Evolutionary conservation across 2,329 filamentous ascomycete genomes (phyloP).

Genomic region (Fusarium sp.): DNA sequence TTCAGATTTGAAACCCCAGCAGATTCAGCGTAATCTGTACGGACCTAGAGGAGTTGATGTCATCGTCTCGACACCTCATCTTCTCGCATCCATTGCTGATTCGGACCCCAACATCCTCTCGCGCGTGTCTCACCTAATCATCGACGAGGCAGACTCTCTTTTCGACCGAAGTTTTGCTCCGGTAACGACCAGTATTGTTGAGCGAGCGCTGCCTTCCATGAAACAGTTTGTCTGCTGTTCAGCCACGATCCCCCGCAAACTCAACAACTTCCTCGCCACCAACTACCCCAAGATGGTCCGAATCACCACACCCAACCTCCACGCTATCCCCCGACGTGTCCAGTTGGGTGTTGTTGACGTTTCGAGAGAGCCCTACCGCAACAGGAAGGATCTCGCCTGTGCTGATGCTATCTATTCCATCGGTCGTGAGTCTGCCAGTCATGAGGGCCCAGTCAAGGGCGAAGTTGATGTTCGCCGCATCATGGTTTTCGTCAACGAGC

Average conservation of each 20-base stretch:
- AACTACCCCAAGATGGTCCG: constrained; percentile 86
- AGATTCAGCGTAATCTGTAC: constrained; percentile 89
- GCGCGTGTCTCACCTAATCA: constrained; percentile 87
- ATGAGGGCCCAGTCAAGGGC: constrained; percentile 67
- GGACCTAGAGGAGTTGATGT: constrained; percentile 84
- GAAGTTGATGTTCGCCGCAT: constrained; percentile 81
- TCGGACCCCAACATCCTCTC: constrained; percentile 92
- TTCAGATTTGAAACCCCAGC: constrained; percentile 77
- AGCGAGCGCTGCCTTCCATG: constrained; percentile 82
- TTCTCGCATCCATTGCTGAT: constrained; percentile 88
- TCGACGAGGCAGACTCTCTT: constrained; percentile 96
- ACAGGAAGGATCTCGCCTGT: constrained; percentile 92
- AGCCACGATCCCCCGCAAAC: constrained; percentile 90
- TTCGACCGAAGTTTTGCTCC: constrained; percentile 93
- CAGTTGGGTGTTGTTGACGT: constrained; percentile 95
- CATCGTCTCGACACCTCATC: constrained; percentile 87
- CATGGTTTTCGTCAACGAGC: constrained; percentile 96
- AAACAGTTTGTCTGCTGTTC: constrained; percentile 93
- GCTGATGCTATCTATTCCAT: constrained; percentile 96
- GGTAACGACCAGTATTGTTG: constrained; percentile 83
- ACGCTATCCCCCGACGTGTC: constrained; percentile 93
- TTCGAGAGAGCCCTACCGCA: constrained; percentile 89
- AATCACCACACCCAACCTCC: constrained; percentile 93
- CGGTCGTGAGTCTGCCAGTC: constrained; percentile 75
- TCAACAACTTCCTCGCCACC: constrained; percentile 85